phyloP scores from a whole-genome alignment of 2,329 filamentous ascomycete species.

The Cytospora chrysosperma region DNA sequence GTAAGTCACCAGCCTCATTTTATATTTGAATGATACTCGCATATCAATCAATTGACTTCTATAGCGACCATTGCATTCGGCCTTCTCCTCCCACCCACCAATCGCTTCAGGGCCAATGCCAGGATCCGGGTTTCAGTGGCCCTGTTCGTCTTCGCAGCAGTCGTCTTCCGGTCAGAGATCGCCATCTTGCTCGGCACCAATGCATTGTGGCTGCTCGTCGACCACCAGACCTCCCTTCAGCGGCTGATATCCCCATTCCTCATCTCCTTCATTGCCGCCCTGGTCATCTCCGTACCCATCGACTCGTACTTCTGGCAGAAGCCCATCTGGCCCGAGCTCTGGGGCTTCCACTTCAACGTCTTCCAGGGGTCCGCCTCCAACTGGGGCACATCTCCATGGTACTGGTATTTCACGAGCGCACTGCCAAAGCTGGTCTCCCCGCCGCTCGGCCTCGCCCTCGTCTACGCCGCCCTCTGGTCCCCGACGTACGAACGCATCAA shows the following conservation, averaged over 20 bases:
- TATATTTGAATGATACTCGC: neutral
- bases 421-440: slow-evolving; percentile 83
- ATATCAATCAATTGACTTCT: neutral
- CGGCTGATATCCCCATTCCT: slow-evolving; percentile 66
- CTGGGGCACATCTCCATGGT: slow-evolving; percentile 85
- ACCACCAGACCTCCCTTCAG: slow-evolving; percentile 50
- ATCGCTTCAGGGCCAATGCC: slow-evolving; percentile 33
- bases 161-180: slow-evolving; percentile 87
- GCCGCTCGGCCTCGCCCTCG: slow-evolving; percentile 62
- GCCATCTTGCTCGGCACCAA: slow-evolving; percentile 74
- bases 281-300: slow-evolving; percentile 68
- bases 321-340: slow-evolving; percentile 84
- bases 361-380: slow-evolving; percentile 76
- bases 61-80: slow-evolving; percentile 65
- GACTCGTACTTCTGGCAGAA: slow-evolving; percentile 96
- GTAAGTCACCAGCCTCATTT: slow-evolving; percentile 48
- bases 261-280: slow-evolving; percentile 62
- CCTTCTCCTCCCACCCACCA: slow-evolving; percentile 42
- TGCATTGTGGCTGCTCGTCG: slow-evolving; percentile 61
- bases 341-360: slow-evolving; percentile 89
- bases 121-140: slow-evolving; percentile 66
- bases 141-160: slow-evolving; percentile 74
- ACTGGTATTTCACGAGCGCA: slow-evolving; percentile 81
- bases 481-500: slow-evolving; percentile 45
- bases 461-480: slow-evolving; percentile 51